Evolutionary conservation across 2,329 filamentous ascomycete genomes (phyloP).

Genomic region (Boeremia lycopersici): DNA sequence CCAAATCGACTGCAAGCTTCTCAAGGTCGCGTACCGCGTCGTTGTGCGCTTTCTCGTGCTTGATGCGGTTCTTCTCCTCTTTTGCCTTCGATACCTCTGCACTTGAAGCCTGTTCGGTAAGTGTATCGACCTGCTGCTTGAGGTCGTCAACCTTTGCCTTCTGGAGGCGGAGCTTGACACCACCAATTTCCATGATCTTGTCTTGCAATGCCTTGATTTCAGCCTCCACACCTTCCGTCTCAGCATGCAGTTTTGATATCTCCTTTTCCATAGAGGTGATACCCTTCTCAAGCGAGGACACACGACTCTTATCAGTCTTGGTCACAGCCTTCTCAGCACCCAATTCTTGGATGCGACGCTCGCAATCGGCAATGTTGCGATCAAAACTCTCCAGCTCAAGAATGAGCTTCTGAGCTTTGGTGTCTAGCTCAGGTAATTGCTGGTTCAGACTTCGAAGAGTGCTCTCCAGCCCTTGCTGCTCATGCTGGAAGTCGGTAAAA

Average conservation of each 20-base stretch:
- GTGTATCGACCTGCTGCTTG: slow-evolving; percentile 81
- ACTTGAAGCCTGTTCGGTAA: slow-evolving; percentile 81
- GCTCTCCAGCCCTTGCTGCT: slow-evolving; percentile 78
- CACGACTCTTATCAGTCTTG: slow-evolving; percentile 76
- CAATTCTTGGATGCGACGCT: slow-evolving; percentile 85
- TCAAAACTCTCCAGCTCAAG: slow-evolving; percentile 88
- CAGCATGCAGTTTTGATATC: slow-evolving; percentile 76
- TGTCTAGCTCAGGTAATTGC: slow-evolving; percentile 83
- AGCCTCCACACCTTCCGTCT: slow-evolving; percentile 87
- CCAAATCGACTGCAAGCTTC: slow-evolving; percentile 72
- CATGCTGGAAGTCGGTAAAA: slow-evolving; percentile 83
- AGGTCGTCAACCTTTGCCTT: slow-evolving; percentile 84
- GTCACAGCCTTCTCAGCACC: slow-evolving; percentile 80
- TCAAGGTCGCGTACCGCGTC: slow-evolving; percentile 83
- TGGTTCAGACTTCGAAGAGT: slow-evolving; percentile 74
- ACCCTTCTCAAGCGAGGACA: slow-evolving; percentile 75
- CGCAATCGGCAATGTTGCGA: slow-evolving; percentile 80
- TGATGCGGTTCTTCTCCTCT: slow-evolving; percentile 87
- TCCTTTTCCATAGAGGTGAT: slow-evolving; percentile 77
- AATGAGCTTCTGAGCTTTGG: slow-evolving; percentile 85
- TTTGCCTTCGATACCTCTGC: slow-evolving; percentile 90
- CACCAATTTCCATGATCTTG: slow-evolving; percentile 98
- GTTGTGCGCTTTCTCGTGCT: slow-evolving; percentile 81
- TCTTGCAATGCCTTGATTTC: slow-evolving; percentile 93
- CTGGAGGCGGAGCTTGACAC: slow-evolving; percentile 87